Base-by-base conservation (phyloP, 306 rosid genomes). In the Prunus mongolica region DNA sequence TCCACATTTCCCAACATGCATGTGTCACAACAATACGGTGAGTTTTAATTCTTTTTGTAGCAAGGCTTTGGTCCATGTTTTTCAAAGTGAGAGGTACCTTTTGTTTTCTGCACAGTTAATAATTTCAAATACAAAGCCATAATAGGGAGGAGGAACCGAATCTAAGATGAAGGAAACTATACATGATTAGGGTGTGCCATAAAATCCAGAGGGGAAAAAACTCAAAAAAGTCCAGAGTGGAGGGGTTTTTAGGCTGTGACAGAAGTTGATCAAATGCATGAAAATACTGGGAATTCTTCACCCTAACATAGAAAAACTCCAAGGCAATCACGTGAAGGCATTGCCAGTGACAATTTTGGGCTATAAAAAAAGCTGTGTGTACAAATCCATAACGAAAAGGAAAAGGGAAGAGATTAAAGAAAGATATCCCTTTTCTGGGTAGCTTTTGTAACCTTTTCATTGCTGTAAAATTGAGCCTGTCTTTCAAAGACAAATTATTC, bases 271-370 rank as follows among this genome's bases (percentile, higher is more conserved):
- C 86, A 78, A 80, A 85, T 78, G 73, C 32, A 50, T 57, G 1
- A 60, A 73, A 67, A 74, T 46, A 76, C 70, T 45, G 62, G 50
- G 70, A 76, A 30, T 55, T 69, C 65, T 79, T 85, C 68, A 69
- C 16, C 50, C 22, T 20, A 52, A 78, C 46, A 22, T 55, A 76
- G 81, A 87, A 84, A 87, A 83, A 72, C 34, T 82, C 79, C 81
- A 79, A 84, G 81, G 69, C 75, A 82, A 81, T 83, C 92, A 83
- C 88, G 92, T 86, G 91, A 87, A 83, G 81, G 85, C 77, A 81
- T 80, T 57, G 67, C 61, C 22, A 10, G 72, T 87, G 90, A 61
- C 92, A 80, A 84, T 83, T 85, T 83, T 84, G 82, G 84, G 75
- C 81, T 73, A 72, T 72, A 57, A 80, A 82, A 82, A 87, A 84